These are phyloP conservation scores for Udeniomyces megalosporus DNA, from an alignment of 768 basidiomycete genomes.

Conservation along the genomic window DNA sequence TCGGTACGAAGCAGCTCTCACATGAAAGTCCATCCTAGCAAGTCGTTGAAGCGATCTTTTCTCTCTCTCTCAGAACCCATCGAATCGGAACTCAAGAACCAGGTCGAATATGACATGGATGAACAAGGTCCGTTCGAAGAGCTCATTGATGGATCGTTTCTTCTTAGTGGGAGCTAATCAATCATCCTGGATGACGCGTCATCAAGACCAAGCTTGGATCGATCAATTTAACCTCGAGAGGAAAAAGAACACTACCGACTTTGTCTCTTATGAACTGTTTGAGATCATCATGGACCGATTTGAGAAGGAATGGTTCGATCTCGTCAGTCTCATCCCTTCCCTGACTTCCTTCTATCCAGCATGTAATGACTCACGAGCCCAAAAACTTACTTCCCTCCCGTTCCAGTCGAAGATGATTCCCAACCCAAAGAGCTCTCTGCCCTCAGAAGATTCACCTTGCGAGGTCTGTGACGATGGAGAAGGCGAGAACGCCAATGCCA, in stretches of 20 bases:
- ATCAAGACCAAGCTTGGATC: conserved; percentile 82
- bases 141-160: background rate
- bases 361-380: conserved; percentile 11
- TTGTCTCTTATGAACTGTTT: conserved; percentile 67
- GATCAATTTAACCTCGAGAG: conserved; percentile 67
- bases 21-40: background rate
- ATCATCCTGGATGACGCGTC: background rate
- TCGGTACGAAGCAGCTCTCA: conserved; percentile 41
- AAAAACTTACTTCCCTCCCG: background rate
- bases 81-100: conserved; percentile 74
- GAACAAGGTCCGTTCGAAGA: conserved; percentile 55
- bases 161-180: background rate
- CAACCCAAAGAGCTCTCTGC: conserved; percentile 68
- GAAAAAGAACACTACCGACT: conserved; percentile 50
- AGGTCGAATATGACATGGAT: conserved; percentile 99
- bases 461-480: conserved; percentile 96
- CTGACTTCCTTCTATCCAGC: conserved; percentile 42
- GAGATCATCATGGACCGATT: conserved; percentile 94
- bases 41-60: background rate
- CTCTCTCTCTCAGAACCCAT: conserved; percentile 45
- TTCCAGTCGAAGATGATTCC: conserved; percentile 78
- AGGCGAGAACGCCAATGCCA: conserved; percentile 95
- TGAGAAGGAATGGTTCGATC: conserved; percentile 97
- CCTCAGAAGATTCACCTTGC: conserved; percentile 90
- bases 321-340: conserved; percentile 38